Conservation (phyloP, 1,284 basidiomycete genomes). For the Schizophyllum amplum region DNA sequence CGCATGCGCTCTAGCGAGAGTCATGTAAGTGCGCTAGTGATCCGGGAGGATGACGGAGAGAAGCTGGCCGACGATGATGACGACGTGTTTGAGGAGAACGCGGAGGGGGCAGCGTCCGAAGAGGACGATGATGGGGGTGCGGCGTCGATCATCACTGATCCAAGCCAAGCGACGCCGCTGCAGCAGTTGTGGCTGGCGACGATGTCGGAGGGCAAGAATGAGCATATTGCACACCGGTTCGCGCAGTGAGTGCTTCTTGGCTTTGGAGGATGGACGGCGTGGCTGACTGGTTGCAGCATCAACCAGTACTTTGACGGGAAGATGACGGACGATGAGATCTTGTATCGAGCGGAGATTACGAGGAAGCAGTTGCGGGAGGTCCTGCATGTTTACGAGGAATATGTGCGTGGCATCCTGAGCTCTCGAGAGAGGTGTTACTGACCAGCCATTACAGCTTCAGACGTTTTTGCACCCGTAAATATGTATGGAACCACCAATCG, state of each 20-base stretch:
- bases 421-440: neutral
- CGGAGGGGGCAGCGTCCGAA: slow-evolving; percentile 14
- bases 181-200: slow-evolving; percentile 76
- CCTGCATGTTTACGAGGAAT: slow-evolving; percentile 73
- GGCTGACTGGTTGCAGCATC: slow-evolving; percentile 37
- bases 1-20: slow-evolving; percentile 31
- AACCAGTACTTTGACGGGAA: slow-evolving; percentile 81
- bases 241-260: slow-evolving; percentile 43
- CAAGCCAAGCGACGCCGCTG: slow-evolving; percentile 68
- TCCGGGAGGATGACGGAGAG: slow-evolving; percentile 24
- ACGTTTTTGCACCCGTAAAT: slow-evolving; percentile 44
- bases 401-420: slow-evolving; percentile 35
- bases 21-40: slow-evolving; percentile 30
- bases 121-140: slow-evolving; percentile 40
- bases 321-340: slow-evolving; percentile 71
- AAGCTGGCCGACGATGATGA: slow-evolving; percentile 26
- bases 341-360: slow-evolving; percentile 68
- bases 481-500: neutral
- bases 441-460: slow-evolving; percentile 25
- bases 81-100: slow-evolving; percentile 37
- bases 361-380: slow-evolving; percentile 72
- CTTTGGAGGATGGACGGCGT: neutral
- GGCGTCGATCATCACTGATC: slow-evolving; percentile 71
- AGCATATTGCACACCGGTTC: slow-evolving; percentile 51
- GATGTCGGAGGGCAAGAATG: slow-evolving; percentile 76